These are phyloP conservation scores for Ophiostoma perfectum DNA, from an alignment of 2,329 filamentous ascomycete genomes.

Conservation along the genomic window DNA sequence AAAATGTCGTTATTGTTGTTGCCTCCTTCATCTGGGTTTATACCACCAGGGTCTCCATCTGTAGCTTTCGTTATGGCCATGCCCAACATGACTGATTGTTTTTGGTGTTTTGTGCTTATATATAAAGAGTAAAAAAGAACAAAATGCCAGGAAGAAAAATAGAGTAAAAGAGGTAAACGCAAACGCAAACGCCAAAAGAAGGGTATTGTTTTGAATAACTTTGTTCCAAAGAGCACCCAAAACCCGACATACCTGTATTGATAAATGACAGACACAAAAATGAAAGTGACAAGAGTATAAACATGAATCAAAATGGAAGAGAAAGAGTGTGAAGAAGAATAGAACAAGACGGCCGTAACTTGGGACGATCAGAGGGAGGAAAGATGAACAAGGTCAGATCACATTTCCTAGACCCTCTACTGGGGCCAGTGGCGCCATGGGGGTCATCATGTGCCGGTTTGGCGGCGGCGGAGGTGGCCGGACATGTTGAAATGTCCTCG, in stretches of 20 bases:
- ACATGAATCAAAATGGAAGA: not conserved
- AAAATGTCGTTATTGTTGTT: slow-evolving; percentile 14
- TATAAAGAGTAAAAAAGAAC: not conserved
- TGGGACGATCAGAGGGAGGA: no score
- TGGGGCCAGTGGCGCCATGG: slow-evolving; percentile 32
- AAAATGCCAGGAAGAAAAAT: not conserved
- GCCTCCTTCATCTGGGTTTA: not conserved
- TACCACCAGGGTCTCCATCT: slow-evolving; percentile 14
- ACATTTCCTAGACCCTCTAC: slow-evolving; percentile 42
- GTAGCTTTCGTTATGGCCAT: slow-evolving; percentile 10
- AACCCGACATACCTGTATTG: slow-evolving; percentile 13
- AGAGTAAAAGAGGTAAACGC: not conserved
- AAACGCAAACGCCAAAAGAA: slow-evolving; percentile 10
- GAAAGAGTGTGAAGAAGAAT: not conserved
- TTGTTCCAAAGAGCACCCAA: slow-evolving; percentile 10
- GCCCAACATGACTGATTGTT: slow-evolving; percentile 15
- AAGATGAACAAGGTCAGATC: slow-evolving; percentile 35
- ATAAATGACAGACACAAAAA: slow-evolving; percentile 7
- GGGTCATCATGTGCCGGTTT: slow-evolving; percentile 26
- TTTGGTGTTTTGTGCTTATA: slow-evolving; percentile 10
- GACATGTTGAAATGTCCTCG: slow-evolving; percentile 22
- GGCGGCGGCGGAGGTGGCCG: slow-evolving; percentile 30
- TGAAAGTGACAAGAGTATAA: not conserved
- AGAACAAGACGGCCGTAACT: not conserved
- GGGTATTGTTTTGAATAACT: slow-evolving; percentile 14